phyloP scores from a whole-genome alignment of 2,329 filamentous ascomycete species.

The Aspergillus fumigatus region DNA sequence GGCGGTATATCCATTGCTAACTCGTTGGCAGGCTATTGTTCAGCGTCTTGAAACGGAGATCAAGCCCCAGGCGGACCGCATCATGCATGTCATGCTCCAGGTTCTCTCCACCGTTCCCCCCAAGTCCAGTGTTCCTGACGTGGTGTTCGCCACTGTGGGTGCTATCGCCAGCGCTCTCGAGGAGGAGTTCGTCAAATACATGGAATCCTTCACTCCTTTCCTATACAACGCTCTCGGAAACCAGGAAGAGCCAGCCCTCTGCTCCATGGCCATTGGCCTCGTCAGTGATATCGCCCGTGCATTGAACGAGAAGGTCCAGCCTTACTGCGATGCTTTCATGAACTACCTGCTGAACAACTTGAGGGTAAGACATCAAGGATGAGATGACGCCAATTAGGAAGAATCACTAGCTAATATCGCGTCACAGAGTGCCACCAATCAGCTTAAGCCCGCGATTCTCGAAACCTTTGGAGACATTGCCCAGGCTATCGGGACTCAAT shows the following conservation, averaged over 20 bases:
- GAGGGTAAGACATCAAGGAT: slow-evolving; percentile 49
- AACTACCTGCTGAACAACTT: slow-evolving; percentile 93
- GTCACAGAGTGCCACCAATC: slow-evolving; percentile 72
- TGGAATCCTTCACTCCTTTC: slow-evolving; percentile 91
- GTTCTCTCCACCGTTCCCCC: slow-evolving; percentile 70
- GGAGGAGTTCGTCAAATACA: slow-evolving; percentile 92
- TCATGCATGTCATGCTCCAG: slow-evolving; percentile 84
- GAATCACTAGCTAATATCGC: slow-evolving; percentile 29
- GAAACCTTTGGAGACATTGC: slow-evolving; percentile 98
- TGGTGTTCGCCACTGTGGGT: slow-evolving; percentile 86
- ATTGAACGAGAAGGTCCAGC: slow-evolving; percentile 82
- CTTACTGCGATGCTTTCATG: slow-evolving; percentile 97
- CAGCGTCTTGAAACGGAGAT: slow-evolving; percentile 89
- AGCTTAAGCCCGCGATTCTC: slow-evolving; percentile 96
- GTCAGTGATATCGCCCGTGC: slow-evolving; percentile 95
- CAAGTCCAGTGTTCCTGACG: slow-evolving; percentile 93
- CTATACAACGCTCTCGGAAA: slow-evolving; percentile 91
- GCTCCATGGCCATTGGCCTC: slow-evolving; percentile 94
- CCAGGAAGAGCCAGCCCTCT: slow-evolving; percentile 89
- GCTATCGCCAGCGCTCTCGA: slow-evolving; percentile 88
- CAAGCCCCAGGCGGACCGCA: slow-evolving; percentile 80
- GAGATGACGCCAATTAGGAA: slow-evolving; percentile 8
- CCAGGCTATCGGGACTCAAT: slow-evolving; percentile 83
- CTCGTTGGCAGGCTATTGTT: slow-evolving; percentile 61
- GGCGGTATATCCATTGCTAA: background rate